Base-by-base conservation (phyloP, 1,284 basidiomycete species). In the Hymenochaete sp. region DNA sequence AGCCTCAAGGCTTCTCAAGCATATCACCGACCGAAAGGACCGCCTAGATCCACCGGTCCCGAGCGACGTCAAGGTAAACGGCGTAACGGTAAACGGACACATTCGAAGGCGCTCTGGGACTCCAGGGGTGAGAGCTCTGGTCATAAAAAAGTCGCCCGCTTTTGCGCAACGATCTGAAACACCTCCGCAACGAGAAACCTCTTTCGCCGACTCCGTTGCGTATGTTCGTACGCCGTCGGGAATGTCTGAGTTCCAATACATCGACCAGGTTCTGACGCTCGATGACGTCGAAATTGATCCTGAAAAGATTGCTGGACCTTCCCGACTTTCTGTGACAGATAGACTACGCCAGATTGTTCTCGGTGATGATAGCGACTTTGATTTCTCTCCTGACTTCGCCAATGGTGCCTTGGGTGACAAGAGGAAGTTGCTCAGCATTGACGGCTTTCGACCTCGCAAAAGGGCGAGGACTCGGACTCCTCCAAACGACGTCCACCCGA, bases 1-100 rank as follows among this genome's bases (percentile, higher is more conserved):
- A 62, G 82, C 90, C 0, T 83, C 91, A 48, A 73, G 81, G 54
- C 73, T 97, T 22, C 75, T 98, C 25, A 79, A 80, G 56, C 84
- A 93, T 57, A 81, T 98, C 52, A 87, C 85, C 1, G 95, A 98
- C 62, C 79, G 81, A 52, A 84, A 82, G 57, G 91, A 95, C 53
- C 75, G 82, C 42, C 66, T 67, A 4, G 82, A 82, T 55, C 82
- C 79, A 14, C 59, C 58, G 51, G 78, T 78, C 39, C 78, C 78
- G 24, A 57, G 66, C 37, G 66, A 75, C 50, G 64, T 76, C 13
- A 49, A 39, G 43, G 32, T 44, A 22, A 50, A 39, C 40, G 49
- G 27, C 0, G 55, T 61, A 10, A 59, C 57, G 43, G 27, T 60
- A 21, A 67, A 67, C 40, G 63, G 64, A 2, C 52, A 56, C 36